phyloP scores from a whole-genome alignment of 257 asterid genomes.

The Schizonepeta tenuifolia region DNA sequence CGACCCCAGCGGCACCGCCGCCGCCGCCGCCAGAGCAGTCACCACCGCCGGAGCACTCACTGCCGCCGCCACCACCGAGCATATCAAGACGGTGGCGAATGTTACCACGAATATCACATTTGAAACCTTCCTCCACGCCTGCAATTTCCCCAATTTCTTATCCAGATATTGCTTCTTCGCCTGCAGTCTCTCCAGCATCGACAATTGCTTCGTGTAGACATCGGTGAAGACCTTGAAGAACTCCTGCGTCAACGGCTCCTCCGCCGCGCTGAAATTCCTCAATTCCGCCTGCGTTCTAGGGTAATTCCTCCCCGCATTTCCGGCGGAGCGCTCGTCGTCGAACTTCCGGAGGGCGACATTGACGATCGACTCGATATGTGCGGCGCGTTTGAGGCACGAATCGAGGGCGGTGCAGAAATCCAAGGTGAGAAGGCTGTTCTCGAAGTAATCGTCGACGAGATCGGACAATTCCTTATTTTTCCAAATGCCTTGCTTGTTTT shows the following conservation, averaged over 20 bases:
- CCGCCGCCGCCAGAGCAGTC: conserved; percentile 70
- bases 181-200: conserved; percentile 60
- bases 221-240: conserved; percentile 58
- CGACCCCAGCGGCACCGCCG: conserved; percentile 71
- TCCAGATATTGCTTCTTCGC: conserved; percentile 34
- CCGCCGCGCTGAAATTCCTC: conserved; percentile 54
- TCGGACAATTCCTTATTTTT: conserved; percentile 58
- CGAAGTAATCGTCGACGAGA: conserved; percentile 80
- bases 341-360: conserved; percentile 56
- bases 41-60: conserved; percentile 70
- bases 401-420: conserved; percentile 78
- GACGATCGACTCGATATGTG: conserved; percentile 58
- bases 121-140: not conserved
- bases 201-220: conserved; percentile 53
- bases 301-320: conserved; percentile 32
- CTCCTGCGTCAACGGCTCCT: conserved; percentile 71
- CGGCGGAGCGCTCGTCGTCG: conserved; percentile 48
- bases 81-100: conserved; percentile 62
- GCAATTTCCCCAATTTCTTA: not conserved
- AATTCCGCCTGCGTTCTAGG: conserved; percentile 60
- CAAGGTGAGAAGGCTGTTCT: conserved; percentile 61
- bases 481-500: conserved; percentile 69
- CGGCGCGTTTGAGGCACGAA: conserved; percentile 62
- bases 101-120: conserved; percentile 44
- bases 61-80: conserved; percentile 84